phyloP scores from a whole-genome alignment of 2,329 filamentous ascomycete species.

The Fusarium austroafricanum region DNA sequence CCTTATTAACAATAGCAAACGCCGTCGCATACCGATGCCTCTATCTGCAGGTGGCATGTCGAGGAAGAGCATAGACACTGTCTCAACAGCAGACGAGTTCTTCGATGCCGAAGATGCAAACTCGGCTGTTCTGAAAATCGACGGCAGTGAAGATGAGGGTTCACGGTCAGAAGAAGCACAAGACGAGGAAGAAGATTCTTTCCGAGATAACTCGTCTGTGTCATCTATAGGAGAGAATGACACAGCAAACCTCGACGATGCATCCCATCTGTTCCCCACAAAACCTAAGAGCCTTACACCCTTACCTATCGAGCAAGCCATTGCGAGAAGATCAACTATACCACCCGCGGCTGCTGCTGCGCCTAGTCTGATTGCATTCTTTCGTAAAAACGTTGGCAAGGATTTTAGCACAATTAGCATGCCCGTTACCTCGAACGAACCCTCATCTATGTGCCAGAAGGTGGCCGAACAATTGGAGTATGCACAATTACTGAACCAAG shows the following conservation, averaged over 20 bases:
- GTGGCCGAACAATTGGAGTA: constrained; percentile 94
- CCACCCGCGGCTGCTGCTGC: constrained; percentile 80
- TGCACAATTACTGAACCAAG: constrained; percentile 82
- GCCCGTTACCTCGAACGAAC: constrained; percentile 97
- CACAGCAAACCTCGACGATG: constrained; percentile 69
- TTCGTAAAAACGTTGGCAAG: constrained; percentile 98
- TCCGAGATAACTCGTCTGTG: constrained; percentile 67
- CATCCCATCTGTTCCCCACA: constrained; percentile 73
- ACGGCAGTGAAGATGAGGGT: constrained; percentile 75
- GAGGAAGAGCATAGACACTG: constrained; percentile 81
- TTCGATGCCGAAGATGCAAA: constrained; percentile 83
- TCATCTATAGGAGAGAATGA: constrained; percentile 71
- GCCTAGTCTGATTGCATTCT: constrained; percentile 91
- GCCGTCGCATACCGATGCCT: constrained; percentile 71
- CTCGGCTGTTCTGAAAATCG: constrained; percentile 79
- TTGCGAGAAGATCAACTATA: constrained; percentile 77
- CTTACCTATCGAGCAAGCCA: constrained; percentile 74
- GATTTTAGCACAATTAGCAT: constrained; percentile 96
- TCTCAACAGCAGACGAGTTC: constrained; percentile 84
- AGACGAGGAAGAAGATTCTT: constrained; percentile 61
- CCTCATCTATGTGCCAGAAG: constrained; percentile 86
- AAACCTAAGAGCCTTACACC: constrained; percentile 82
- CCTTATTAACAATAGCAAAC: constrained; percentile 82
- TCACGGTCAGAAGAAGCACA: constrained; percentile 64
- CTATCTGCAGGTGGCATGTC: constrained; percentile 58